phyloP scores from a whole-genome alignment of 2,329 filamentous ascomycete species.

The Pseudogymnoascus sp. region DNA sequence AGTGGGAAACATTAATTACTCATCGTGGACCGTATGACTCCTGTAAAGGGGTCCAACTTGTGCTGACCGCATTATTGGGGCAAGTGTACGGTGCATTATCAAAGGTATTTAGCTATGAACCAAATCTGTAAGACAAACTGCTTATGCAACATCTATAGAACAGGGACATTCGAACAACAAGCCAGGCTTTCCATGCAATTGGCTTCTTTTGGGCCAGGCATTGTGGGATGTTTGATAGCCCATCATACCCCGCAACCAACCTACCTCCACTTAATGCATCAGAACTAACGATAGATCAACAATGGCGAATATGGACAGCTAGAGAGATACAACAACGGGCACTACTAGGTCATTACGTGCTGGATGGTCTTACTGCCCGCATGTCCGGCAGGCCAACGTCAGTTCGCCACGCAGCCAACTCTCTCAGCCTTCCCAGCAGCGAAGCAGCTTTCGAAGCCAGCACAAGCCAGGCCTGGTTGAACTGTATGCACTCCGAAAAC shows the following conservation, averaged over 20 bases:
- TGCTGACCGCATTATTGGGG: slow-evolving; percentile 35
- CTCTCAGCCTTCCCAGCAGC: slow-evolving; percentile 32
- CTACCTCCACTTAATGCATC: slow-evolving; percentile 30
- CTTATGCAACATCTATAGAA: slow-evolving; percentile 24
- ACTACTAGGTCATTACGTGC: slow-evolving; percentile 36
- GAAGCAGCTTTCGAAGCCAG: slow-evolving; percentile 35
- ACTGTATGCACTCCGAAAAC: slow-evolving; percentile 28
- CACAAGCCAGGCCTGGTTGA: slow-evolving; percentile 34
- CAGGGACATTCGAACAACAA: slow-evolving; percentile 34
- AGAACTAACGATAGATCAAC: slow-evolving; percentile 30
- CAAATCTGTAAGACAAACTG: background rate
- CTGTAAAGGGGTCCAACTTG: slow-evolving; percentile 36
- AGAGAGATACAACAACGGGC: slow-evolving; percentile 38
- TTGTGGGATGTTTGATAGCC: slow-evolving; percentile 35
- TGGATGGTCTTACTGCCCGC: slow-evolving; percentile 37
- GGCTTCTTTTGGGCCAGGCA: slow-evolving; percentile 39
- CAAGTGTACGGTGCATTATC: slow-evolving; percentile 38
- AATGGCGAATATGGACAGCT: slow-evolving; percentile 36
- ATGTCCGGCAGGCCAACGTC: slow-evolving; percentile 36
- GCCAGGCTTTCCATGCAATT: slow-evolving; percentile 36
- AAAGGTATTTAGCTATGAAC: slow-evolving; percentile 21
- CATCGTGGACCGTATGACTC: slow-evolving; percentile 35
- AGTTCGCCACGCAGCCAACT: slow-evolving; percentile 35
- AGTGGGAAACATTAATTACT: slow-evolving; percentile 37
- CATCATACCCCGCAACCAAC: slow-evolving; percentile 27